A percentile compares a stretch with the other conserved stretches of the same genome.
phyloP scores from a whole-genome alignment of 441 rosid genomes.

The Gossypium davidsonii region DNA sequence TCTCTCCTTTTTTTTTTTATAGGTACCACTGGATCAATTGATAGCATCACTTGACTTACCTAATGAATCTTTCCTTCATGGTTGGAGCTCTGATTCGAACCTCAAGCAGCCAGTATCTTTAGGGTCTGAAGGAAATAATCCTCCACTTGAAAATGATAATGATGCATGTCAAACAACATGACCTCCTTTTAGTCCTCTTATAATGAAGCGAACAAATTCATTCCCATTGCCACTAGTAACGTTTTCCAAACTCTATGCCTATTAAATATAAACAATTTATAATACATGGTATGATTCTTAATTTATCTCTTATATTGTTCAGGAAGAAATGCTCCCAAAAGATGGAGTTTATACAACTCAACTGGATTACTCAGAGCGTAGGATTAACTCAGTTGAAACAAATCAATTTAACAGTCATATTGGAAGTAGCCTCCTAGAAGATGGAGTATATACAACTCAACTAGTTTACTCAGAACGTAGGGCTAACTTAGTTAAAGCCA shows the following conservation, averaged over 20 bases:
- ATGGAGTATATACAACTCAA: neutral
- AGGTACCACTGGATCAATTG: neutral
- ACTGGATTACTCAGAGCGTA: neutral
- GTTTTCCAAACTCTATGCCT: too few species aligned
- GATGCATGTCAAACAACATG: too few species aligned
- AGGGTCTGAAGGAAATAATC: too few species aligned
- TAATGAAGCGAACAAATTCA: too few species aligned
- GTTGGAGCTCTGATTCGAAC: neutral
- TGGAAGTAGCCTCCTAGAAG: neutral
- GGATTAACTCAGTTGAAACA: neutral
- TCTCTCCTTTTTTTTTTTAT: too few species aligned
- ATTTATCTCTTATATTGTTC: neutral
- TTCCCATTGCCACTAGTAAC: too few species aligned
- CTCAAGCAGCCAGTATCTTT: neutral
- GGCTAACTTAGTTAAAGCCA: neutral
- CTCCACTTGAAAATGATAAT: too few species aligned
- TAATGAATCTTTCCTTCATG: neutral
- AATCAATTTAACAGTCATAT: neutral
- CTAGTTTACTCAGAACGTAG: neutral
- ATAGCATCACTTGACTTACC: neutral
- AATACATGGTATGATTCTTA: too few species aligned
- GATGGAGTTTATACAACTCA: neutral
- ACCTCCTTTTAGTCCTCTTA: too few species aligned
- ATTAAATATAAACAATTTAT: too few species aligned
- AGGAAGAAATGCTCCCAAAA: neutral